Conservation (phyloP, 23 red algal species). For the Gracilariopsis chorda region DNA sequence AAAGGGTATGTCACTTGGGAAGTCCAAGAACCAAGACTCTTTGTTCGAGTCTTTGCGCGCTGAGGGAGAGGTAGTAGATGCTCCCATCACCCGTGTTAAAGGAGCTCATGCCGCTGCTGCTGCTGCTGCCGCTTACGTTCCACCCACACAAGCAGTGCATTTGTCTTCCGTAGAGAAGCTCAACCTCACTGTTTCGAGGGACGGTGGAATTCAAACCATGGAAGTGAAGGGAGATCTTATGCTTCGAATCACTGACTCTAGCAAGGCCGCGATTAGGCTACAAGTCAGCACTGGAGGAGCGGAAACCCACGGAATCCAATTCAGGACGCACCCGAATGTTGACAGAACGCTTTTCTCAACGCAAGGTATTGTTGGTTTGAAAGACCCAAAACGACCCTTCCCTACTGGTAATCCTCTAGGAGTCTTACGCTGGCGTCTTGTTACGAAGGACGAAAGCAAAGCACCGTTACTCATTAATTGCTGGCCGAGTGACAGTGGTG, state of each 20-base stretch:
- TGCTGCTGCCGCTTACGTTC: slow-evolving; percentile 61
- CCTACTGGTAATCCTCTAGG: slow-evolving; percentile 87
- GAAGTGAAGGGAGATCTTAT: slow-evolving; percentile 96
- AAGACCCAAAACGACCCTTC: slow-evolving; percentile 80
- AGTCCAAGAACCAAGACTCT: slow-evolving; percentile 70
- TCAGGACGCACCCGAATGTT: slow-evolving; percentile 93
- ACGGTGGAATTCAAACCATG: slow-evolving; percentile 87
- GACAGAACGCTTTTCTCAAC: slow-evolving; percentile 81
- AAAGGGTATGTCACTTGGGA: slow-evolving; percentile 84
- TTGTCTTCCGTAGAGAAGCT: slow-evolving; percentile 78
- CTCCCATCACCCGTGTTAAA: slow-evolving; percentile 39
- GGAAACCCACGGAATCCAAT: slow-evolving; percentile 64
- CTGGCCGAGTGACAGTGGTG: slow-evolving; percentile 86
- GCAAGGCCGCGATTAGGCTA: slow-evolving; percentile 68
- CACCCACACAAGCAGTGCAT: slow-evolving; percentile 79
- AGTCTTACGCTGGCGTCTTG: slow-evolving; percentile 88
- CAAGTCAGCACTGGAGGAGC: slow-evolving; percentile 54
- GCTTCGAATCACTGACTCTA: slow-evolving; percentile 77
- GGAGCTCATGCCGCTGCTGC: slow-evolving; percentile 59
- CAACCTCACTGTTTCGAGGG: slow-evolving; percentile 59
- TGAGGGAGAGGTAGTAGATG: slow-evolving; percentile 90
- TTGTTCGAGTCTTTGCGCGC: slow-evolving; percentile 82
- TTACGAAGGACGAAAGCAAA: slow-evolving; percentile 80
- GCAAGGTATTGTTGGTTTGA: slow-evolving; percentile 64
- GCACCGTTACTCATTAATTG: slow-evolving; percentile 92